These are phyloP conservation scores for Candida frijolesensis DNA, from an alignment of 1,139 yeast species.

Conservation along the genomic window DNA sequence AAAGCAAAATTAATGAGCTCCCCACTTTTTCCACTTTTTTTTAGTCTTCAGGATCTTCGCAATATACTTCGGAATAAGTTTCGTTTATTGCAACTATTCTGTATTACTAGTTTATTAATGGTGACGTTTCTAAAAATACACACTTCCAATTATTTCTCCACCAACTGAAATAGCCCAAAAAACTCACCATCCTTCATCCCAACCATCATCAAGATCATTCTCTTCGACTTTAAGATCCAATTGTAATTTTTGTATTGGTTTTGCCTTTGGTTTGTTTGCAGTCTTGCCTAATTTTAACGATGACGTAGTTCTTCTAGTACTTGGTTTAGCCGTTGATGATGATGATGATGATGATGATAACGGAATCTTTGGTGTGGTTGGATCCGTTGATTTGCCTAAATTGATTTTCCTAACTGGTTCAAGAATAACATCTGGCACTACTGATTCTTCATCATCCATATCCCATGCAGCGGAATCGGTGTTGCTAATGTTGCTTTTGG, in stretches of 20 bases:
- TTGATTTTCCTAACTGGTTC: conserved; percentile 13
- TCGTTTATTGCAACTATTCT: too few relatives aligned
- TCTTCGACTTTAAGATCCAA: conserved; percentile 42
- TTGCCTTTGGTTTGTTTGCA: conserved; percentile 20
- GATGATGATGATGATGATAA: conserved; percentile 10
- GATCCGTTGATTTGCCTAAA: conserved; percentile 14
- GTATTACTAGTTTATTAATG: neutral
- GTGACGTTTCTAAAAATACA: neutral
- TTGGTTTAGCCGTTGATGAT: conserved; percentile 14
- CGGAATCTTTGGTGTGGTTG: conserved; percentile 5
- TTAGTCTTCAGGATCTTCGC: too few relatives aligned
- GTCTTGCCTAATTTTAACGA: conserved; percentile 32
- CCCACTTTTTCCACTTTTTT: too few relatives aligned
- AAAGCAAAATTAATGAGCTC: too few relatives aligned
- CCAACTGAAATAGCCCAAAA: too few relatives aligned
- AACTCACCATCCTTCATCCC: conserved; percentile 29
- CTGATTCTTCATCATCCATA: conserved; percentile 14
- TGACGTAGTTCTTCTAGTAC: conserved; percentile 12
- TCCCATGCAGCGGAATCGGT: conserved; percentile 25
- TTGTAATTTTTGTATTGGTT: conserved; percentile 29
- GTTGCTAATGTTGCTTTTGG: conserved; percentile 14
- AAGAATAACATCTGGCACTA: conserved; percentile 13
- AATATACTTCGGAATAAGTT: too few relatives aligned
- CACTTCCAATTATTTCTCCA: too few relatives aligned
- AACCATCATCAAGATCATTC: conserved; percentile 48